phyloP scores from a whole-genome alignment of 2,329 filamentous ascomycete species.

The Claviceps pusilla region DNA sequence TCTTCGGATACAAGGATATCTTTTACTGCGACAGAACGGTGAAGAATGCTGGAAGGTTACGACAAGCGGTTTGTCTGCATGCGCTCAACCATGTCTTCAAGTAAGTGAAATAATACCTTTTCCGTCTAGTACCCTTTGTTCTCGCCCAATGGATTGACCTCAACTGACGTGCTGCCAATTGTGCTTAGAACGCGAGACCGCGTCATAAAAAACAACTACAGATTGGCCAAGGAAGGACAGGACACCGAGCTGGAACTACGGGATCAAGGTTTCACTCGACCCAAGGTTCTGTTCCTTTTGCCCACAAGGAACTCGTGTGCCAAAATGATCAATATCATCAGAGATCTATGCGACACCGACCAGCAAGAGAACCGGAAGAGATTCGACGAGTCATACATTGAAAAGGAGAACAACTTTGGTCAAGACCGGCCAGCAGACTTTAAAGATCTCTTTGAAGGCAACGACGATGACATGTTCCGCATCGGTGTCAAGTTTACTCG shows the following conservation, averaged over 20 bases:
- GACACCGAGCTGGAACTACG: conserved; percentile 57
- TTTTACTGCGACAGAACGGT: conserved; percentile 59
- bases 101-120: conserved; percentile 23
- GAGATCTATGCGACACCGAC: conserved; percentile 61
- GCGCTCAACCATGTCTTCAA: conserved; percentile 87
- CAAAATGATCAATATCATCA: conserved; percentile 62
- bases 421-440: conserved; percentile 74
- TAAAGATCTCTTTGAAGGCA: conserved; percentile 76
- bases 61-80: conserved; percentile 64
- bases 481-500: conserved; percentile 93
- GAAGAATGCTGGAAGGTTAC: conserved; percentile 51
- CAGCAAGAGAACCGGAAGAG: conserved; percentile 92
- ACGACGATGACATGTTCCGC: conserved; percentile 94
- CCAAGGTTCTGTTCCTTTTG: conserved; percentile 80
- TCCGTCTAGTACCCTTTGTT: too few species aligned
- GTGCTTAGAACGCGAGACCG: conserved; percentile 60
- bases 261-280: conserved; percentile 90
- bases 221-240: conserved; percentile 50
- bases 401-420: conserved; percentile 49
- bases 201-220: conserved; percentile 84
- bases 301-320: conserved; percentile 81
- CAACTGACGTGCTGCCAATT: background rate
- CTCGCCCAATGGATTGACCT: too few species aligned
- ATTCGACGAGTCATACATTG: conserved; percentile 70
- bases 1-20: conserved; percentile 74